Conservation (phyloP, 2,329 filamentous ascomycete species). For the Massarina eburnea region DNA sequence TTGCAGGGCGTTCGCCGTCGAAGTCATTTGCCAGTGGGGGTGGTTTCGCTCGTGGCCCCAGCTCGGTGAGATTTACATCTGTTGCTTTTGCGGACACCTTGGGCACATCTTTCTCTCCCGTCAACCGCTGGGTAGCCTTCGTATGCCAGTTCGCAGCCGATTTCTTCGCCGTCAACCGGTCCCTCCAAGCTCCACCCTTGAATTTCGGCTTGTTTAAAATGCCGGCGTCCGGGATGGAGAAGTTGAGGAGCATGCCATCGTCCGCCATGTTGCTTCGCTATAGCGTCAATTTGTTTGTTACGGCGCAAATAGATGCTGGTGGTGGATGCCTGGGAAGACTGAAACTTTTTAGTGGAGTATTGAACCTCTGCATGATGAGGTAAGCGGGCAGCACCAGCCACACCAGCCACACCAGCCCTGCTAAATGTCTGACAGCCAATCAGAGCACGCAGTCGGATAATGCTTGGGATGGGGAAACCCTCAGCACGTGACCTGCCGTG, state of each 20-base stretch:
- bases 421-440: no score
- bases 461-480: constrained; percentile 1
- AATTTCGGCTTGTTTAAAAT: constrained; percentile 66
- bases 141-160: constrained; percentile 57
- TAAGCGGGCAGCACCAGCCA: no score
- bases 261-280: constrained; percentile 69
- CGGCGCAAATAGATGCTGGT: constrained; percentile 1
- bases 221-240: constrained; percentile 71
- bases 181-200: constrained; percentile 92
- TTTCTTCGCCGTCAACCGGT: constrained; percentile 79
- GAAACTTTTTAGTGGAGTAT: constrained; percentile 25
- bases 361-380: no score
- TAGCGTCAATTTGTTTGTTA: no score
- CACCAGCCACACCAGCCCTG: no score
- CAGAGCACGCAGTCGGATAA: constrained; percentile 11
- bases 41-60: constrained; percentile 26
- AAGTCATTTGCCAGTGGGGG: constrained; percentile 14
- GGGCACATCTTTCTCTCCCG: constrained; percentile 24
- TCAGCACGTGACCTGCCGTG: constrained; percentile 20
- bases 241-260: constrained; percentile 93
- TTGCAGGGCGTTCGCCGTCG: constrained; percentile 28
- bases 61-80: constrained; percentile 32
- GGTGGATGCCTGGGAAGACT: constrained; percentile 7
- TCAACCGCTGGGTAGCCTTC: constrained; percentile 40
- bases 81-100: constrained; percentile 20